These are phyloP conservation scores for Aspergillus biplanus DNA, from an alignment of 495 filamentous ascomycete species.

Conservation along the genomic window DNA sequence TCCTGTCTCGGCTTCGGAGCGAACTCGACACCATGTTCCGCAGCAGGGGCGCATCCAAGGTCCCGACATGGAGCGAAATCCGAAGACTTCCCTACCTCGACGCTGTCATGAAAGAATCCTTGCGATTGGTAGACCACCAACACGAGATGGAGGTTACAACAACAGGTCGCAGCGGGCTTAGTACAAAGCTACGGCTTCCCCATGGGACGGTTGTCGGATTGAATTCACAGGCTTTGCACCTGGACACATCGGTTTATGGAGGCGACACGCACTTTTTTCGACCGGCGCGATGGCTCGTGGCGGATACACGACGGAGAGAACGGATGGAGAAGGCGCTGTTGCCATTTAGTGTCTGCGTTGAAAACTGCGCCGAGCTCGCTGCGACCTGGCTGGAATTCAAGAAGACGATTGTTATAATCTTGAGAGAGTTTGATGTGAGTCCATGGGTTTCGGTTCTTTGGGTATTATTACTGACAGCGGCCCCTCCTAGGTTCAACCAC, in stretches of 20 bases:
- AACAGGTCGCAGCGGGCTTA: slow-evolving; percentile 10
- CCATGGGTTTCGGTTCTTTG: not conserved
- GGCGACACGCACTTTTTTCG: slow-evolving; percentile 49
- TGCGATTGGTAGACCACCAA: slow-evolving; percentile 31
- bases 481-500: slow-evolving; percentile 2
- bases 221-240: slow-evolving; percentile 29
- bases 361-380: slow-evolving; percentile 1
- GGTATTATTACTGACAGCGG: not conserved
- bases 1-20: slow-evolving; percentile 14
- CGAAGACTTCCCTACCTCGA: slow-evolving; percentile 24
- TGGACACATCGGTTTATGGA: slow-evolving; percentile 47
- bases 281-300: slow-evolving; percentile 56
- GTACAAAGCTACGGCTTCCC: slow-evolving; percentile 29
- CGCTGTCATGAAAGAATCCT: slow-evolving; percentile 38
- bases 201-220: slow-evolving; percentile 27
- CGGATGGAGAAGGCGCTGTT: slow-evolving; percentile 22
- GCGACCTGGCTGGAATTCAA: slow-evolving; percentile 27
- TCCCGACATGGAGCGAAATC: slow-evolving; percentile 21
- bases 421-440: slow-evolving; percentile 27
- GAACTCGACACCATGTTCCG: slow-evolving; percentile 20
- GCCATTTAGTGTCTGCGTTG: slow-evolving; percentile 4
- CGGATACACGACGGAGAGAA: not conserved
- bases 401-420: slow-evolving; percentile 22
- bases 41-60: not conserved
- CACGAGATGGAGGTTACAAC: slow-evolving; percentile 33